phyloP scores from a whole-genome alignment of 75 land plant genomes.

The Cupressus sempervirens region DNA sequence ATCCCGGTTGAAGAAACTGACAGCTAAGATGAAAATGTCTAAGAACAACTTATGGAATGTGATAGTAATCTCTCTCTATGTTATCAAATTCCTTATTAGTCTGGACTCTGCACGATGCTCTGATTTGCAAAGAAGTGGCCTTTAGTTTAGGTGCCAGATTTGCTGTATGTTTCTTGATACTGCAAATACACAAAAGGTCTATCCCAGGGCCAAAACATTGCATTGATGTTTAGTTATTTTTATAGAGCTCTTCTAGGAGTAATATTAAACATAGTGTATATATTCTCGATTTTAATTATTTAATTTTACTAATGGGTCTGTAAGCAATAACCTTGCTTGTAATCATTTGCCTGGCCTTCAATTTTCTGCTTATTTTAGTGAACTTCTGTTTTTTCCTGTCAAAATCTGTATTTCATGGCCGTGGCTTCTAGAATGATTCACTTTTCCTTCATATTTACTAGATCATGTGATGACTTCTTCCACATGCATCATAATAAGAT shows the following conservation, averaged over 20 bases:
- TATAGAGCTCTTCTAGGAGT: not conserved
- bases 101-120: not conserved
- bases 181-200: not conserved
- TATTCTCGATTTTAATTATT: not conserved
- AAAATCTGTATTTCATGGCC: not conserved
- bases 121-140: not conserved
- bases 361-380: too few species aligned
- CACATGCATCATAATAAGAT: not conserved
- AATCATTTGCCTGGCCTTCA: too few species aligned
- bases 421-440: not conserved
- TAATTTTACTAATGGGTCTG: too few species aligned
- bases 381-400: too few species aligned
- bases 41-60: too few species aligned
- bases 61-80: too few species aligned
- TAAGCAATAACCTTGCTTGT: too few species aligned
- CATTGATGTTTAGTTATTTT: not conserved
- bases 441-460: not conserved
- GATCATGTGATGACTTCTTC: not conserved
- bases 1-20: not conserved
- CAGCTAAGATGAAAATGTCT: not conserved
- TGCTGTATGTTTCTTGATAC: not conserved
- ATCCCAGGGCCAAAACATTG: not conserved
- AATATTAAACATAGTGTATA: not conserved
- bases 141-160: not conserved
- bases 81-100: not conserved